Base-by-base conservation (phyloP, 108 stramenopile genomes). In the Conticribra guillardii region DNA sequence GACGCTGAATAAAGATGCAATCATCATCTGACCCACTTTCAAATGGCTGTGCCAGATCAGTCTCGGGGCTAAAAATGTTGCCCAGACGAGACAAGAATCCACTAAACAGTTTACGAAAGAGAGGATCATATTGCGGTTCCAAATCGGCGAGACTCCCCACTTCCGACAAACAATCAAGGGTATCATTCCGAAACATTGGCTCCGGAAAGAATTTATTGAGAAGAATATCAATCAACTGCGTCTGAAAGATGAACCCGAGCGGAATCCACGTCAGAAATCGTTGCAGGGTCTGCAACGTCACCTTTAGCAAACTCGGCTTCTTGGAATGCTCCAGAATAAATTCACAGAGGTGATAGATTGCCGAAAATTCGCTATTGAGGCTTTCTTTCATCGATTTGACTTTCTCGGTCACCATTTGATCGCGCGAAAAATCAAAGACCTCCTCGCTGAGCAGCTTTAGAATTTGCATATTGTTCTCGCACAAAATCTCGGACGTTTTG, bases 391-490 rank as follows among this genome's bases (percentile, higher is more conserved):
- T 85, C 21, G 73, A 85, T 68, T 94, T 94, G 31, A 93, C 92
- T 64, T 96, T 96, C 73, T 95, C 88, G 0, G 94, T 95, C 4
- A 96, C 97, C 97, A 99, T 97, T 69, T 96, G 89, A 69, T 98
- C 97, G 59, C 90, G 88, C 27, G 88, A 84, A 77, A 99, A 98
- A 73, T 98, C 98, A 73, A 99, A 99, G 51, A 99, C 98, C 65
- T 99, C 99, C 72, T 99, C 99, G 57, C 90, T 92, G 15, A 99
- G 84, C 9, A 99, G 84, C 76, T 97, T 97, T 29, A 99, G 84
- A 49, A 99, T 98, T 62, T 94, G 94, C 98, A 99, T 98, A 83
- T 99, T 99, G 88, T 99, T 99, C 89, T 99, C 99, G 74, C 98
- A 99, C 5, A 99, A 81, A 3, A 95, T 64, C 74, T 98, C 97